These are phyloP conservation scores for Pyrenula massariospora DNA, from an alignment of 495 filamentous ascomycete species.

Conservation along the genomic window DNA sequence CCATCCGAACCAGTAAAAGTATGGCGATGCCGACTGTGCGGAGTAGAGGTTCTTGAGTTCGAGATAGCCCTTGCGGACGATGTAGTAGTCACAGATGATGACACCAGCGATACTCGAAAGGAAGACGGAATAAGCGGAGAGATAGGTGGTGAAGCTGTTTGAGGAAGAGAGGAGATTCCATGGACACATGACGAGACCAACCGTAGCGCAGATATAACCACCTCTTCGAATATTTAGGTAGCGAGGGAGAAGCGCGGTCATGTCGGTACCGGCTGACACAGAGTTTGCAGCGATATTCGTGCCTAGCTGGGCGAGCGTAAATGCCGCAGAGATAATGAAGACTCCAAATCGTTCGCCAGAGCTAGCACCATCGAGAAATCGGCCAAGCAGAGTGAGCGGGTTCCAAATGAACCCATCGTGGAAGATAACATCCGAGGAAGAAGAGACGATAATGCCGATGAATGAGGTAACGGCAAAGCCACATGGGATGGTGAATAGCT, in stretches of 20 bases:
- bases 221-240: constrained; percentile 84
- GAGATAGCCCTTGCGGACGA: constrained; percentile 74
- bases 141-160: constrained; percentile 93
- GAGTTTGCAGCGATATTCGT: constrained; percentile 93
- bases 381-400: constrained; percentile 62
- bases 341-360: constrained; percentile 74
- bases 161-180: constrained; percentile 67
- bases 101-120: constrained; percentile 86
- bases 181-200: constrained; percentile 84
- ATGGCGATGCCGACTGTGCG: constrained; percentile 50
- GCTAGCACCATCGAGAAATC: constrained; percentile 64
- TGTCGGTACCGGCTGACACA: constrained; percentile 79
- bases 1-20: constrained; percentile 63
- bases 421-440: constrained; percentile 70
- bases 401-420: constrained; percentile 66
- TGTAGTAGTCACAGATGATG: constrained; percentile 83
- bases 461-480: constrained; percentile 85
- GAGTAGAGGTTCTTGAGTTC: constrained; percentile 72
- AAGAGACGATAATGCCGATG: constrained; percentile 89
- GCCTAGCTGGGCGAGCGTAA: constrained; percentile 77
- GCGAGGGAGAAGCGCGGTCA: constrained; percentile 80
- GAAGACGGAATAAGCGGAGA: constrained; percentile 92
- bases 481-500: constrained; percentile 74
- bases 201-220: constrained; percentile 73
- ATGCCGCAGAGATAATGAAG: constrained; percentile 74